Base-by-base conservation (phyloP, 2,329 filamentous ascomycete genomes). In the Blumeria hordei region DNA sequence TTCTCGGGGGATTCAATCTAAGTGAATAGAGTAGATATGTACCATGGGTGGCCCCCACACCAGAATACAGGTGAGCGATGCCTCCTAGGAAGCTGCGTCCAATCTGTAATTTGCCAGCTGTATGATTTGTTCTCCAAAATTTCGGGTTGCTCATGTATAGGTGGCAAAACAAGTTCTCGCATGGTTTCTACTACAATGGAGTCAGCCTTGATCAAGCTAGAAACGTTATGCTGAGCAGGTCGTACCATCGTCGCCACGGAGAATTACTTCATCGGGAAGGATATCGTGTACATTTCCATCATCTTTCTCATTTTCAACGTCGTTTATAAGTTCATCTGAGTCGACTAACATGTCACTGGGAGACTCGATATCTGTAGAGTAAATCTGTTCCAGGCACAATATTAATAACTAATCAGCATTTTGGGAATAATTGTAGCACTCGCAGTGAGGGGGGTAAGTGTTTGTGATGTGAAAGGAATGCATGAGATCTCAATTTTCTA, bases 101-200 rank as follows among this genome's bases (percentile, higher is more conserved):
- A 98, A 58, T 83, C 76, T 62, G 85, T 75, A 58, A 98, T 86
- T 34, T 85, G 79, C 92, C 92, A 98, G 63, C 87, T 94, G 68
- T 85, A 68, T 62, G 82, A 70, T 43, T 74, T 74, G 66, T 94
- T 86, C 55, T 81, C 81, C 59, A 90, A 75, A 36, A 83, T 81
- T 64, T 87, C 84, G 59, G 88, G 80, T 61, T 94, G 87, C 60
- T 87, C 80, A 58, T 71, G 62, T 51, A 88, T 71, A 55, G 82
- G 79, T 10, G 80, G 79, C 57, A 96, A 76, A 60, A 88, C 79
- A 60, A 82, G 71, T 62, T 85, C 81, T 71, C 83, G 84, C 78
- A 96, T 94, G 53, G 85, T 83, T 60, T 93, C 85, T 69, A 79
- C 84, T 88, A 52, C 35, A 53, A 32, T 47, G 44, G 52, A 53